Evolutionary conservation across 768 basidiomycete genomes (phyloP).

Genomic region (Lactarius quietus): DNA sequence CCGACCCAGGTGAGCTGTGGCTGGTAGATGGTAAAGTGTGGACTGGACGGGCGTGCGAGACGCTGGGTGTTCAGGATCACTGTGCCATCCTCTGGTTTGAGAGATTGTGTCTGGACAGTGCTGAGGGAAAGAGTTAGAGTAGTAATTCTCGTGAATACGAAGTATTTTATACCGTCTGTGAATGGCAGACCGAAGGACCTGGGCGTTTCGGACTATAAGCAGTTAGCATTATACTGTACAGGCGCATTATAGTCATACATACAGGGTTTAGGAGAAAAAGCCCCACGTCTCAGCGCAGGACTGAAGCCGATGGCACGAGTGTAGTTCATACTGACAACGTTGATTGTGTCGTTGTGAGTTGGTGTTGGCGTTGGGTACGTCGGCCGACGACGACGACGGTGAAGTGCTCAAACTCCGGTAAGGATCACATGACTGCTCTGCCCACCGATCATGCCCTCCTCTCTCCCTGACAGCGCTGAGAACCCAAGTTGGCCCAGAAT

Average conservation of each 20-base stretch:
- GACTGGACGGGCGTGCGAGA: slow-evolving; percentile 81
- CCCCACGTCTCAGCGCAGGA: slow-evolving; percentile 50
- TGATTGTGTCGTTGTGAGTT: not conserved
- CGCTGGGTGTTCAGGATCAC: slow-evolving; percentile 86
- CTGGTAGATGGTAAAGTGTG: slow-evolving; percentile 97
- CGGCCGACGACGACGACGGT: not conserved
- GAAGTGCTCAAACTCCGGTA: not conserved
- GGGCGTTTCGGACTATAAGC: slow-evolving; percentile 25
- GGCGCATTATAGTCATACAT: slow-evolving; percentile 20
- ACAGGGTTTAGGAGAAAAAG: slow-evolving; percentile 37
- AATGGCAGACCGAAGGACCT: slow-evolving; percentile 14
- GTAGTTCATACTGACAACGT: slow-evolving; percentile 35
- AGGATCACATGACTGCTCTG: not conserved
- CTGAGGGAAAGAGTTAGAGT: slow-evolving; percentile 32
- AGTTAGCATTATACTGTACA: not conserved
- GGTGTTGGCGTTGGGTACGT: not conserved
- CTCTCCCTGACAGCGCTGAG: too few species aligned
- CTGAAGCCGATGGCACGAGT: slow-evolving; percentile 56
- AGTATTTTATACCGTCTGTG: slow-evolving; percentile 26
- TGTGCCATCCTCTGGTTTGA: slow-evolving; percentile 53
- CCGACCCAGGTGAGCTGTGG: slow-evolving; percentile 87
- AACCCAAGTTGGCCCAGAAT: too few species aligned
- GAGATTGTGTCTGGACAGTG: slow-evolving; percentile 58
- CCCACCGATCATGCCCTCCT: too few species aligned
- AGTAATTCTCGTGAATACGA: not conserved